Evolutionary conservation across 2,329 filamentous ascomycete genomes (phyloP).

Genomic region (Fusarium annulatum): DNA sequence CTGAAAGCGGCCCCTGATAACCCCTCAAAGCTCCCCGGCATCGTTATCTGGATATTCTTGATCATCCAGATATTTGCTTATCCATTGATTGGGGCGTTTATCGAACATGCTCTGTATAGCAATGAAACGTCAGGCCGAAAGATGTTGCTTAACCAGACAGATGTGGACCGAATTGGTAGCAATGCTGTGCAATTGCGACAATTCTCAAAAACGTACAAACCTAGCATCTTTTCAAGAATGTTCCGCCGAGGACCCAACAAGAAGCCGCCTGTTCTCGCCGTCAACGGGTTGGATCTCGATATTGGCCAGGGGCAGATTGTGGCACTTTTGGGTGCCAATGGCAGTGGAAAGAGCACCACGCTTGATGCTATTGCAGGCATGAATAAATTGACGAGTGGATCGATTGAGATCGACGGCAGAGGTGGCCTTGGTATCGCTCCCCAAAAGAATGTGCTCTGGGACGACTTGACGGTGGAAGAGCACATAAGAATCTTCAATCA

Average conservation of each 20-base stretch:
- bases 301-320: conserved; percentile 85
- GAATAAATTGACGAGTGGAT: conserved; percentile 79
- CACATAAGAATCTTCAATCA: conserved; percentile 86
- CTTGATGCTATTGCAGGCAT: conserved; percentile 88
- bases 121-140: conserved; percentile 73
- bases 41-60: conserved; percentile 81
- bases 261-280: conserved; percentile 77
- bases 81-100: conserved; percentile 76
- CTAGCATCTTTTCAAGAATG: conserved; percentile 68
- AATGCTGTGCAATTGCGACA: conserved; percentile 75
- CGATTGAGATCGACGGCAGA: conserved; percentile 80
- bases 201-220: conserved; percentile 83
- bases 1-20: conserved; percentile 69
- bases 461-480: conserved; percentile 85
- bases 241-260: conserved; percentile 56
- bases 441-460: conserved; percentile 95
- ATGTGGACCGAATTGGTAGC: conserved; percentile 42
- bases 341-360: conserved; percentile 90
- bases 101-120: conserved; percentile 81
- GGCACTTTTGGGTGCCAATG: conserved; percentile 88
- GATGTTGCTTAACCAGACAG: conserved; percentile 53
- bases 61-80: conserved; percentile 82
- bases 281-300: conserved; percentile 76
- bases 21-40: conserved; percentile 76
- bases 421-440: conserved; percentile 88